Conservation (phyloP, 2,329 filamentous ascomycete species). For the Neopestalotiopsis rosae region DNA sequence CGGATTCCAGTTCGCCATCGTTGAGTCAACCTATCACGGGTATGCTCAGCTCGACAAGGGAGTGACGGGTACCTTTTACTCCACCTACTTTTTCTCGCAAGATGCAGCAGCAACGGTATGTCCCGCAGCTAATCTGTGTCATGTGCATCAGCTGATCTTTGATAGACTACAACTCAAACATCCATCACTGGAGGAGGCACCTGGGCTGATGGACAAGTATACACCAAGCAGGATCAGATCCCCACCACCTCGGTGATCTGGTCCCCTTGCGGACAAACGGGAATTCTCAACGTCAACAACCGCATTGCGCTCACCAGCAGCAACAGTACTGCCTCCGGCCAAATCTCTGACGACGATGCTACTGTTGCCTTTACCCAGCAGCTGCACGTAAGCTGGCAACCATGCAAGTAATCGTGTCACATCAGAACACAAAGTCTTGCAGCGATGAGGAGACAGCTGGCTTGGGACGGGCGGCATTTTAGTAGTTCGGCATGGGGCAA, state of each 20-base stretch:
- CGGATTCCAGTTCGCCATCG: conserved; percentile 51
- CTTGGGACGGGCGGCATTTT: background rate
- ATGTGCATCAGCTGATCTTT: background rate
- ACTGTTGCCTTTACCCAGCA: conserved; percentile 51
- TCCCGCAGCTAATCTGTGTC: background rate
- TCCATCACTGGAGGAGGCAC: conserved; percentile 47
- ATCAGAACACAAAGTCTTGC: background rate
- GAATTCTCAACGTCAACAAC: conserved; percentile 55
- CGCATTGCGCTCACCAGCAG: conserved; percentile 46
- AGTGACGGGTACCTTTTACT: conserved; percentile 50
- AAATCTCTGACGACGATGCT: conserved; percentile 51
- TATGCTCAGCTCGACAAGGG: conserved; percentile 51
- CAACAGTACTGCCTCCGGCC: conserved; percentile 42
- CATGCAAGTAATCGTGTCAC: conserved; percentile 26
- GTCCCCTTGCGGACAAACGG: conserved; percentile 50
- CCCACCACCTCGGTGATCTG: conserved; percentile 51
- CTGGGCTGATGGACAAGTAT: conserved; percentile 49
- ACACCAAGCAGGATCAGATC: conserved; percentile 51
- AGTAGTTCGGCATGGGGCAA: background rate
- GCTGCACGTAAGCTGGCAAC: conserved; percentile 46
- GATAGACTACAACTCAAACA: conserved; percentile 46
- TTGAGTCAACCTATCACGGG: conserved; percentile 55
- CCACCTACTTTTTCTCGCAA: conserved; percentile 54
- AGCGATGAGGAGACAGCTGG: background rate
- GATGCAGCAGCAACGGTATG: conserved; percentile 45